Conservation (phyloP, 1,284 basidiomycete species). For the Malassezia slooffiae region DNA sequence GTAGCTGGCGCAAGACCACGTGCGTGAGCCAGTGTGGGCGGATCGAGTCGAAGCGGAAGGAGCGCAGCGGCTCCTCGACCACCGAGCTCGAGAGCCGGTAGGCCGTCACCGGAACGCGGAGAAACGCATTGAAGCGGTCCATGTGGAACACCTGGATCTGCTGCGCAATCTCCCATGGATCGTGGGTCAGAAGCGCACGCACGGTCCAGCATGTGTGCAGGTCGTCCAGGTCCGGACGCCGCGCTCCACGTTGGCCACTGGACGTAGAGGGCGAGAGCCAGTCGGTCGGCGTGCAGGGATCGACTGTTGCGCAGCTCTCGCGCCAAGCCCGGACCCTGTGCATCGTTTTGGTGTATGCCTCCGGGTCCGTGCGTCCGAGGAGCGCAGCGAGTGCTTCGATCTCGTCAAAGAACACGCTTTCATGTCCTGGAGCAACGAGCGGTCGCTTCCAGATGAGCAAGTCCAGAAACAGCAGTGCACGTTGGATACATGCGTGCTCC, state of each 20-base stretch:
- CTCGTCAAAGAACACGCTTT: conserved; percentile 2
- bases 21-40: conserved; percentile 35
- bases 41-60: conserved; percentile 35
- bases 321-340: conserved; percentile 10
- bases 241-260: no score
- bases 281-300: conserved; percentile 2
- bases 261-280: background rate
- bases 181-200: conserved; percentile 23
- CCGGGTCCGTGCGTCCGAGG: background rate
- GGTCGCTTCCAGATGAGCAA: conserved; percentile 15
- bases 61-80: conserved; percentile 6
- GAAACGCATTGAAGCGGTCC: conserved; percentile 18
- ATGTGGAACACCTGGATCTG: conserved; percentile 41
- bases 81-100: conserved; percentile 16
- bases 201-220: conserved; percentile 10
- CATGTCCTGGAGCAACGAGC: conserved; percentile 1
- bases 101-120: conserved; percentile 10
- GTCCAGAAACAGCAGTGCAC: conserved; percentile 8
- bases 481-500: background rate
- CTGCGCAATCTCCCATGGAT: conserved; percentile 37
- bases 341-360: background rate
- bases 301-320: background rate
- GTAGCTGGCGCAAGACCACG: conserved; percentile 32
- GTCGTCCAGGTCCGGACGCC: background rate
- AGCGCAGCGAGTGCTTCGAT: background rate